Evolutionary conservation across 176 grass and related monocot species (phyloP).

Genomic region (Pontederia paniculata): DNA sequence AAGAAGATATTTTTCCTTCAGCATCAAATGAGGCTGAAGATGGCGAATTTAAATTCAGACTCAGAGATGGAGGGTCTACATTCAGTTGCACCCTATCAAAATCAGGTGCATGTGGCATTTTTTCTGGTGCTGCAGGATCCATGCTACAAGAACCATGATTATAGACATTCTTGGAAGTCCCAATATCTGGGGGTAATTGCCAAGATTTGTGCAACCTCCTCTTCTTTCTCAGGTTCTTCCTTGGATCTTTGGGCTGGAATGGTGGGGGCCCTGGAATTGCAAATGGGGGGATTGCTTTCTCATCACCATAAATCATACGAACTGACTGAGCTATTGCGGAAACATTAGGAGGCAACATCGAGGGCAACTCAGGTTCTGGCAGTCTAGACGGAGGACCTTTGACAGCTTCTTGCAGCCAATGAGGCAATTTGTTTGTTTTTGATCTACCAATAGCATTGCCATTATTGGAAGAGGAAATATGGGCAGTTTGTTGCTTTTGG

Average conservation of each 20-base stretch:
- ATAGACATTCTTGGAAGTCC: slow-evolving; percentile 16
- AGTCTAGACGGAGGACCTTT: slow-evolving; percentile 38
- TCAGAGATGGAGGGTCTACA: slow-evolving; percentile 20
- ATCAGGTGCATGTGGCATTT: slow-evolving; percentile 11
- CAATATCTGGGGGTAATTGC: slow-evolving; percentile 20
- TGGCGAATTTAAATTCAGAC: slow-evolving; percentile 37
- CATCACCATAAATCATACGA: slow-evolving; percentile 72
- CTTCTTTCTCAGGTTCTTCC: slow-evolving; percentile 58
- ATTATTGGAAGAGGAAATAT: slow-evolving; percentile 28
- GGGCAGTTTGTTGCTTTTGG: slow-evolving; percentile 15
- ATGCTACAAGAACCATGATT: slow-evolving; percentile 8
- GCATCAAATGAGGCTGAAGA: slow-evolving; percentile 29
- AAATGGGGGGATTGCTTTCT: slow-evolving; percentile 72
- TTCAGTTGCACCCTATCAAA: slow-evolving; percentile 7
- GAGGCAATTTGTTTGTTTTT: slow-evolving; percentile 75
- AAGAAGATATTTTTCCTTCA: slow-evolving; percentile 10
- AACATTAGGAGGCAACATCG: slow-evolving; percentile 50
- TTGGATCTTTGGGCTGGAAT: slow-evolving; percentile 62
- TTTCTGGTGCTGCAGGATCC: slow-evolving; percentile 14
- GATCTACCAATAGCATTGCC: slow-evolving; percentile 34
- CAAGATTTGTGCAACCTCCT: slow-evolving; percentile 26
- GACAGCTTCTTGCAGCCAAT: slow-evolving; percentile 97
- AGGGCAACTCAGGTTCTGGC: slow-evolving; percentile 39
- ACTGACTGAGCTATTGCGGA: slow-evolving; percentile 73
- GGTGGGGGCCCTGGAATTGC: slow-evolving; percentile 41